phyloP scores from a whole-genome alignment of 306 rosid species.

The Pyrus communis region DNA sequence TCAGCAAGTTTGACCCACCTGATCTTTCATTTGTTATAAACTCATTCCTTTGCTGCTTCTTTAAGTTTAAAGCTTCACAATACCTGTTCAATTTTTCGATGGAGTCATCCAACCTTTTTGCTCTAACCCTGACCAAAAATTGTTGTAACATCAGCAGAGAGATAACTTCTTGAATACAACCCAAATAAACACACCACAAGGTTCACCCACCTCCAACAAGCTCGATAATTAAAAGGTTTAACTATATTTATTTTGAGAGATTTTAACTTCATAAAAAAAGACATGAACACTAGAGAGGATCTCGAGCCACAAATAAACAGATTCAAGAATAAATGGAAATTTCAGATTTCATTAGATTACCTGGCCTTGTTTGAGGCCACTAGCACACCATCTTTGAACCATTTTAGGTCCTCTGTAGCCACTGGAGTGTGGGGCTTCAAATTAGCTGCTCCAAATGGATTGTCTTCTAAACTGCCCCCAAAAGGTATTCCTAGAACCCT shows the following conservation, averaged over 20 bases:
- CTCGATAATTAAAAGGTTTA: neutral
- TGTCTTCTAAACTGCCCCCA: slow-evolving; percentile 56
- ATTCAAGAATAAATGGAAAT: neutral
- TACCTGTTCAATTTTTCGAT: slow-evolving; percentile 55
- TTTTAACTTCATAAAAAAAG: neutral
- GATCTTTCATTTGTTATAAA: slow-evolving; percentile 52
- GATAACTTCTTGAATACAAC: slow-evolving; percentile 11
- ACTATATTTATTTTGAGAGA: neutral
- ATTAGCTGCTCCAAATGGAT: slow-evolving; percentile 55
- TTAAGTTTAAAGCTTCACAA: slow-evolving; percentile 52
- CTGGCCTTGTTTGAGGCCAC: slow-evolving; percentile 64
- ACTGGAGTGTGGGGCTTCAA: slow-evolving; percentile 44
- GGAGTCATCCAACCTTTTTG: slow-evolving; percentile 60
- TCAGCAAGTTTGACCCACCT: slow-evolving; percentile 41
- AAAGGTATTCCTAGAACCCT: slow-evolving; percentile 46
- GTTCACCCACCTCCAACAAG: neutral
- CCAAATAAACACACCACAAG: neutral
- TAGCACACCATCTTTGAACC: slow-evolving; percentile 45
- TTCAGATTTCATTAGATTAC: slow-evolving; percentile 36
- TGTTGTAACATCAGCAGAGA: slow-evolving; percentile 22
- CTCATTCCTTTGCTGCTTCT: slow-evolving; percentile 60
- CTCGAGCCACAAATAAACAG: neutral
- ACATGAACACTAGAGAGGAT: neutral
- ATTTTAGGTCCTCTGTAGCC: slow-evolving; percentile 61
- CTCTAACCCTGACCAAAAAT: slow-evolving; percentile 44